These are phyloP conservation scores for Pyronema domesticum DNA, from an alignment of 495 filamentous ascomycete genomes.

Conservation along the genomic window DNA sequence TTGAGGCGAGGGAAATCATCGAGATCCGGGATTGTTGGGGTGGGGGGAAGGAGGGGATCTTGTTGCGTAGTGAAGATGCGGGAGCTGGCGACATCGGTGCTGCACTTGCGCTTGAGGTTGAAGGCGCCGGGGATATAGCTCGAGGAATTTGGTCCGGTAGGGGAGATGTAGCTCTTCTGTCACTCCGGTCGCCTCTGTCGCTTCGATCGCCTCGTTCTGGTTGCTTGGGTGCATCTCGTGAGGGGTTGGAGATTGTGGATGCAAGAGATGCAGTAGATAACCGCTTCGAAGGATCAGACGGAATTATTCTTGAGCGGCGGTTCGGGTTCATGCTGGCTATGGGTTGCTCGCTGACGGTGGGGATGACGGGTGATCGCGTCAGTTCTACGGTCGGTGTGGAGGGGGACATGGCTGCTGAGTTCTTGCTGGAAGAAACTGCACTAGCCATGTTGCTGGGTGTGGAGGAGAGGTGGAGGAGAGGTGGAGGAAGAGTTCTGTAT, in stretches of 20 bases:
- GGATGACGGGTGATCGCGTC: not conserved
- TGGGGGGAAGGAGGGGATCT: slow-evolving; percentile 41
- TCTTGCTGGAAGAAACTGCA: not conserved
- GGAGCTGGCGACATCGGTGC: slow-evolving; percentile 37
- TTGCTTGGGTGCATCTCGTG: slow-evolving; percentile 23
- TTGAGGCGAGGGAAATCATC: slow-evolving; percentile 47
- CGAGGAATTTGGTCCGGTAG: slow-evolving; percentile 14
- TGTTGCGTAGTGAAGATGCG: slow-evolving; percentile 10
- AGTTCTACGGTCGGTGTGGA: slow-evolving; percentile 2
- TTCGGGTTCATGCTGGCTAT: not conserved
- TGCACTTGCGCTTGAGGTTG: slow-evolving; percentile 37
- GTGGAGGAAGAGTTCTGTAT: too few relatives aligned
- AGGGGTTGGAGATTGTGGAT: slow-evolving; percentile 14
- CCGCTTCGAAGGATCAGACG: slow-evolving; percentile 11
- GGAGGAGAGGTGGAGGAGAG: not conserved
- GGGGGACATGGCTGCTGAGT: not conserved
- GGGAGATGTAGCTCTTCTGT: slow-evolving; percentile 23
- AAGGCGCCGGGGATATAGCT: slow-evolving; percentile 28
- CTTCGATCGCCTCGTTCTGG: too few relatives aligned
- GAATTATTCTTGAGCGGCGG: slow-evolving; percentile 1
- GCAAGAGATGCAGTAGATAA: slow-evolving; percentile 10
- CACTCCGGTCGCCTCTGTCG: too few relatives aligned
- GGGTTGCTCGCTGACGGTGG: not conserved
- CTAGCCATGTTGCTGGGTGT: slow-evolving; percentile 12
- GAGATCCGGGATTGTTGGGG: slow-evolving; percentile 47